phyloP scores from a whole-genome alignment of 2,329 filamentous ascomycete species.

The Aschersonia sp. region DNA sequence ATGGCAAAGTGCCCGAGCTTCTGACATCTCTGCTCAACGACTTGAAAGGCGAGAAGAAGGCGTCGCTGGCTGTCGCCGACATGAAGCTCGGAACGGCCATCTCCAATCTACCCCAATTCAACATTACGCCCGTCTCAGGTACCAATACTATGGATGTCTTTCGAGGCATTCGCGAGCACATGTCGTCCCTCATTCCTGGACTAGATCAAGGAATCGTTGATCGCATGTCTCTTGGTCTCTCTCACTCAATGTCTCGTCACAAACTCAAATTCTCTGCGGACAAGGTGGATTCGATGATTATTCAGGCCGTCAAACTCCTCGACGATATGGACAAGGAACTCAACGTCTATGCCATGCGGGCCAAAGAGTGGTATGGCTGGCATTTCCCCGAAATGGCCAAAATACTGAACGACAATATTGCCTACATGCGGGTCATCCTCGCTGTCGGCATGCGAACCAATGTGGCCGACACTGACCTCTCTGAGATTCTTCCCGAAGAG shows the following conservation, averaged over 20 bases:
- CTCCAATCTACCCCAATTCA: constrained; percentile 77
- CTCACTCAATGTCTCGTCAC: constrained; percentile 90
- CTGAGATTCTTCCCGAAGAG: constrained; percentile 87
- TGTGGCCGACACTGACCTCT: constrained; percentile 61
- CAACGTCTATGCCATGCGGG: constrained; percentile 96
- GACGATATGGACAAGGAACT: constrained; percentile 98
- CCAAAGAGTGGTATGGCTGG: constrained; percentile 99
- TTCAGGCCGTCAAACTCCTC: constrained; percentile 85
- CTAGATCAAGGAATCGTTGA: constrained; percentile 74
- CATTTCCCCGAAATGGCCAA: constrained; percentile 97
- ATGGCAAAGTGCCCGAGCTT: constrained; percentile 88
- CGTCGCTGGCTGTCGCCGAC: constrained; percentile 84
- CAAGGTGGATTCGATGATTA: constrained; percentile 99
- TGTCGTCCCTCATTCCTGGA: constrained; percentile 81
- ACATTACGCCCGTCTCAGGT: constrained; percentile 65
- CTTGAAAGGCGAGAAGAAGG: constrained; percentile 96
- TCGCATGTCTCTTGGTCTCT: constrained; percentile 91
- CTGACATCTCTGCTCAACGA: constrained; percentile 69
- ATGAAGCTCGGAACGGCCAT: constrained; percentile 85
- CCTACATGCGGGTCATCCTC: constrained; percentile 79
- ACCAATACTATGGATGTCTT: constrained; percentile 59
- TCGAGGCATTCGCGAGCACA: constrained; percentile 82
- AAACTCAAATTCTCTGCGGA: constrained; percentile 98
- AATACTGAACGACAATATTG: constrained; percentile 93
- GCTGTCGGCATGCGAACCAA: constrained; percentile 81